Evolutionary conservation across 371 early-diverging fungal species (phyloP), one percentile per base, ranked within the genome.

Genomic region (Mortierella sp.): DNA sequence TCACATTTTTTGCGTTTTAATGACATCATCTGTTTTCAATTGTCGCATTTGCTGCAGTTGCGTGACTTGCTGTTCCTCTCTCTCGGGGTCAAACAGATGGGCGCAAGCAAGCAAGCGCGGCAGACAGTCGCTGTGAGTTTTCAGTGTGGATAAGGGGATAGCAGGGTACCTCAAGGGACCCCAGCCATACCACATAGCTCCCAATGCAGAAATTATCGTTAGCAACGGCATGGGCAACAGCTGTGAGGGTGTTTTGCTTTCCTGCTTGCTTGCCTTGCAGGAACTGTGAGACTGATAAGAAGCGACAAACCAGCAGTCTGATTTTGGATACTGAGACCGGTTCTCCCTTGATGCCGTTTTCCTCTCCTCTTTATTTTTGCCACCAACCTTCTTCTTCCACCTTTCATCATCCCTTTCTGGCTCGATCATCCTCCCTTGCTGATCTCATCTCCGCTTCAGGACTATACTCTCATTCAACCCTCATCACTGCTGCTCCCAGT

Each of bases 311-410:
- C 16, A 16, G 16, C 16, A 3, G 13, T 50, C 50, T 50, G 50
- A 50, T 50, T 14, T 50, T 11, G 61, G 19, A 16, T 31, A 0
- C 19, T 61, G 34, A 61, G 72, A 40, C 31, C 9, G 28, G 34
- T 21, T 71, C 46, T 24, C 55, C 21, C 28, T 26, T 71, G 31
- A 34, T 54, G 72, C 40, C 72, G 14, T 61, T 61, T 61, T 57
- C 57, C 31, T 57, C 57, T 3, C 26, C 28, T 57, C 13, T 28
- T 57, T 57, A 50, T 57, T 57, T 28, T 61, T 61, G 61, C 61
- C 61, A 61, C 61, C 61, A 61, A 61, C 28, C 61, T 50, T 50
- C 50, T 50, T 50, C 31, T 61, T 57, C 16, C 43, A 40, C 43
- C 31, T 11, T 28, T 28, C 28, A 28, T 28, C 57, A 57, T 31